Conservation (phyloP, 2,329 filamentous ascomycete species). For the Podosphaera fusca region DNA sequence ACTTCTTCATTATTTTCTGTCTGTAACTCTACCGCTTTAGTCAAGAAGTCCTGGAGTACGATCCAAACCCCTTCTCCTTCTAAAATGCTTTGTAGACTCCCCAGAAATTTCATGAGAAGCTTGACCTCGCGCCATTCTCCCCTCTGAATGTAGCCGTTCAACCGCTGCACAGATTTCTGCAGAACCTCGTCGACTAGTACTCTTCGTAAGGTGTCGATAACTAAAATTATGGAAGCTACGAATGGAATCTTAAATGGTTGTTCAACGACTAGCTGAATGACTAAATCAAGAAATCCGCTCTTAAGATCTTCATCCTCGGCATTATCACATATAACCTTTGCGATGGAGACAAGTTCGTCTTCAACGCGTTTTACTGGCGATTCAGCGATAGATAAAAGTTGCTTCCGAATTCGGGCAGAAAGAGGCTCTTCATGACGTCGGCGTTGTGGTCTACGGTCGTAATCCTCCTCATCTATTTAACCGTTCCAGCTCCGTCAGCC, state of each 20-base stretch:
- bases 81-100: constrained; percentile 59
- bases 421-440: constrained; percentile 53
- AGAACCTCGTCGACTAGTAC: constrained; percentile 54
- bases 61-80: constrained; percentile 71
- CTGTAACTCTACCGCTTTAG: constrained; percentile 75
- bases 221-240: constrained; percentile 59
- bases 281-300: constrained; percentile 47
- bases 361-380: constrained; percentile 56
- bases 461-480: constrained; percentile 47
- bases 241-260: constrained; percentile 98
- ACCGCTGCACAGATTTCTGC: constrained; percentile 31
- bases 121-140: constrained; percentile 85
- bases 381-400: constrained; percentile 61
- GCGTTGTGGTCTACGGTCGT: constrained; percentile 49
- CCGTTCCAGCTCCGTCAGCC: constrained; percentile 9
- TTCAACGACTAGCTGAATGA: constrained; percentile 58
- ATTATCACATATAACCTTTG: constrained; percentile 56
- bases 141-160: constrained; percentile 42
- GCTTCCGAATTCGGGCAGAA: constrained; percentile 49
- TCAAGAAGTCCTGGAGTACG: constrained; percentile 74
- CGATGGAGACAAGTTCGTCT: constrained; percentile 54
- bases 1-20: constrained; percentile 85
- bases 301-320: constrained; percentile 66
- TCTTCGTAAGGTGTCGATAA: constrained; percentile 54
- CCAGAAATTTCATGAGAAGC: constrained; percentile 68